Percentiles rank a stretch among this genome's conserved stretches.
Evolutionary conservation across 257 asterid species (phyloP).

Genomic region (Schizonepeta tenuifolia): DNA sequence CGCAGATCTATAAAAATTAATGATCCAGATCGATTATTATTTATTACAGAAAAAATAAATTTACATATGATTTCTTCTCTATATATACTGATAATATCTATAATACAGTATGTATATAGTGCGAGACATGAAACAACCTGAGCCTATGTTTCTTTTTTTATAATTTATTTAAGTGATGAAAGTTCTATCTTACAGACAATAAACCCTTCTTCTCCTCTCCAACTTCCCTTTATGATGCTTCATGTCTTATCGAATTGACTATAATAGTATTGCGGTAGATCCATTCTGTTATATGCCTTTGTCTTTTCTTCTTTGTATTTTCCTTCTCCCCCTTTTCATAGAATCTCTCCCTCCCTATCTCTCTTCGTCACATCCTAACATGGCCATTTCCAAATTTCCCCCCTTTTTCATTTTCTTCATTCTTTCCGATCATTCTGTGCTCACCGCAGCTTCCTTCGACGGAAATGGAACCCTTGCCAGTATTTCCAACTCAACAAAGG

Average conservation of each 20-base stretch:
- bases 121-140: constrained; percentile 4
- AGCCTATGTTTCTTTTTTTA: constrained; percentile 4
- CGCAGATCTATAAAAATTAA: too few species aligned
- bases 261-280: constrained; percentile 35
- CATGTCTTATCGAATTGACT: constrained; percentile 43
- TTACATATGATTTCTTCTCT: too few species aligned
- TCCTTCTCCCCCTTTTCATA: constrained; percentile 21
- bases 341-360: constrained; percentile 24
- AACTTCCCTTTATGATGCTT: background rate
- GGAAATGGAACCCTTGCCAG: constrained; percentile 13
- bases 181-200: constrained; percentile 34
- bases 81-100: too few species aligned
- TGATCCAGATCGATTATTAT: too few species aligned
- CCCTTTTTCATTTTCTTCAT: constrained; percentile 31
- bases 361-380: constrained; percentile 26
- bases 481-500: background rate
- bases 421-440: constrained; percentile 4
- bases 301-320: constrained; percentile 42
- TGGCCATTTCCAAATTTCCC: constrained; percentile 40
- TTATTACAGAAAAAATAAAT: too few species aligned
- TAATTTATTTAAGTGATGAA: constrained; percentile 22
- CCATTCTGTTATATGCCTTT: constrained; percentile 36
- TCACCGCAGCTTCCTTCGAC: background rate
- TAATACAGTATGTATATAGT: too few species aligned
- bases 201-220: constrained; percentile 18